Percentiles rank a stretch among this genome's conserved stretches.
phyloP scores from a whole-genome alignment of 2,329 filamentous ascomycete genomes.

The Colletotrichum tropicicola region DNA sequence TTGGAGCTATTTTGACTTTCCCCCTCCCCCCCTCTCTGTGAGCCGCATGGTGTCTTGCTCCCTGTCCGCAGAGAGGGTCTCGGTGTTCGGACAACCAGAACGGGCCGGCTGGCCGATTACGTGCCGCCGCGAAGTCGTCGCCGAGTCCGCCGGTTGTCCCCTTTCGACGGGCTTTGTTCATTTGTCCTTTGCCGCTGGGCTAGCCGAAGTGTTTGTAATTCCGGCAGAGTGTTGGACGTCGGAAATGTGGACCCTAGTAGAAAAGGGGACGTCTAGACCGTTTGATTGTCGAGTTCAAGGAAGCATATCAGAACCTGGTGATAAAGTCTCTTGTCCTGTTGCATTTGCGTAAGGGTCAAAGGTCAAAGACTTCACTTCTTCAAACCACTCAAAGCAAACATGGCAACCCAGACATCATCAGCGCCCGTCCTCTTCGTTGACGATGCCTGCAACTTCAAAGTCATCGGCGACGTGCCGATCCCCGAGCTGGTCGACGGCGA shows the following conservation, averaged over 20 bases:
- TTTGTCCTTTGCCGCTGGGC: no score
- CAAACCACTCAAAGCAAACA: not conserved
- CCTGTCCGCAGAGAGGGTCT: not conserved
- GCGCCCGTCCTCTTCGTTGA: slow-evolving; percentile 14
- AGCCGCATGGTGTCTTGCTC: no score
- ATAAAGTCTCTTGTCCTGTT: not conserved
- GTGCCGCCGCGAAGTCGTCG: not conserved
- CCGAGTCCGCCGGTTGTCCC: not conserved
- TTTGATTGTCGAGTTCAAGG: not conserved
- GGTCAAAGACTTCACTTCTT: not conserved
- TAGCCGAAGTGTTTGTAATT: no score
- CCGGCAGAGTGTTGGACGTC: no score
- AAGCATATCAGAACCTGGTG: not conserved
- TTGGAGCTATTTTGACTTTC: not conserved
- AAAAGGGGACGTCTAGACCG: not conserved
- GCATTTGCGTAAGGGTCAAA: no score
- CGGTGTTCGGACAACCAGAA: not conserved
- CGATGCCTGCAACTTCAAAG: slow-evolving; percentile 2
- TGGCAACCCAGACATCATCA: not conserved
- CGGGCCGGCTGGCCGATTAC: not conserved
- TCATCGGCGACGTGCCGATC: slow-evolving; percentile 3
- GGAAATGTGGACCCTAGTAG: not conserved
- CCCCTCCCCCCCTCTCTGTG: not conserved
- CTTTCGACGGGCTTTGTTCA: not conserved
- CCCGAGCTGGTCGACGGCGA: not conserved